Conservation (phyloP, 306 rosid species). For the Rosa lucieae region DNA sequence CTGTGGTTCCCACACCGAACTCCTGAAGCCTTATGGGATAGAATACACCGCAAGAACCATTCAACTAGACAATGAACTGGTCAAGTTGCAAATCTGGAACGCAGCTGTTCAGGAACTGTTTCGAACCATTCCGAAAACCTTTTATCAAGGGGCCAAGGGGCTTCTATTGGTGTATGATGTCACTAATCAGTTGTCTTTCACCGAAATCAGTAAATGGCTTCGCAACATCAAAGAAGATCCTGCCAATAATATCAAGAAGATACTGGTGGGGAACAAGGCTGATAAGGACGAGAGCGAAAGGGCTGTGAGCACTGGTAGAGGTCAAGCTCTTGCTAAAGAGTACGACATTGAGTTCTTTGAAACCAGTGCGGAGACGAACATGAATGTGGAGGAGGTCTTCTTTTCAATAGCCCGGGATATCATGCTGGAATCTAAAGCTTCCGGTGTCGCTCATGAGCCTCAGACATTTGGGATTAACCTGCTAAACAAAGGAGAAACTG, state of each 20-base stretch:
- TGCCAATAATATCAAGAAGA: slow-evolving; percentile 35
- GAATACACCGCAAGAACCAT: slow-evolving; percentile 48
- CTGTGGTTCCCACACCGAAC: neutral
- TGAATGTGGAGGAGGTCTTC: slow-evolving; percentile 88
- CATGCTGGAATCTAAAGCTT: slow-evolving; percentile 61
- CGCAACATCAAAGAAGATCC: slow-evolving; percentile 60
- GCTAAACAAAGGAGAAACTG: neutral
- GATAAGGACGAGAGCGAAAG: slow-evolving; percentile 83
- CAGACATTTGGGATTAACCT: slow-evolving; percentile 61
- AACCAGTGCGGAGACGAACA: slow-evolving; percentile 83
- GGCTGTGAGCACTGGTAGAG: slow-evolving; percentile 76
- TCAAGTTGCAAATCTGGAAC: slow-evolving; percentile 84
- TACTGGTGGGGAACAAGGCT: slow-evolving; percentile 81
- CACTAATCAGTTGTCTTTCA: slow-evolving; percentile 76
- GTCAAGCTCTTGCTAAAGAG: slow-evolving; percentile 90
- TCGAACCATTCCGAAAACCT: slow-evolving; percentile 76
- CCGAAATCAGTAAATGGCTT: slow-evolving; percentile 81
- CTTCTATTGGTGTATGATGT: slow-evolving; percentile 78
- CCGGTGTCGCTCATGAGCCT: slow-evolving; percentile 57
- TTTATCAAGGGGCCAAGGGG: slow-evolving; percentile 83
- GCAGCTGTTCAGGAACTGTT: slow-evolving; percentile 82
- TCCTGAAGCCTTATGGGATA: neutral
- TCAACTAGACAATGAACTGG: slow-evolving; percentile 67
- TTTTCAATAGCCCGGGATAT: slow-evolving; percentile 78
- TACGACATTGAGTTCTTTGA: slow-evolving; percentile 79